phyloP scores from a whole-genome alignment of 202 grass and related monocot genomes.

The Zizania palustris region DNA sequence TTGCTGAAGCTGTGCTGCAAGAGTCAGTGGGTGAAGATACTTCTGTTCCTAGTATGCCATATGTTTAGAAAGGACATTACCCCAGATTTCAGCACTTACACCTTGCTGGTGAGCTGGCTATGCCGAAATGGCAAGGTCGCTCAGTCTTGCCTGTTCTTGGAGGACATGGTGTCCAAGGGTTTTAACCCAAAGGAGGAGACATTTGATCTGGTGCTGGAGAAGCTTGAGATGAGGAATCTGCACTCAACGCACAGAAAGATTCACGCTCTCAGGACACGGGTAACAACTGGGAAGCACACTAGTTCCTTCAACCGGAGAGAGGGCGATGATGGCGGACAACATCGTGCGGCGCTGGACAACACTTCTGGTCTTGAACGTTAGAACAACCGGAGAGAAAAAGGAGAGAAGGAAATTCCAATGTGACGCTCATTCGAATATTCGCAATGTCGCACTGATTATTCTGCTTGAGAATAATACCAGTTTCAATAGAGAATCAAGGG shows the following conservation, averaged over 20 bases:
- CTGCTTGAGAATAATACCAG: neutral
- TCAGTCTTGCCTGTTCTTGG: conserved; percentile 73
- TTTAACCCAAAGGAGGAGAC: conserved; percentile 66
- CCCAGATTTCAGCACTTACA: conserved; percentile 73
- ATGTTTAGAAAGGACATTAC: conserved; percentile 77
- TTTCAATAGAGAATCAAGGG: neutral
- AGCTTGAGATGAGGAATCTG: conserved; percentile 63
- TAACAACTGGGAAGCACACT: conserved; percentile 34
- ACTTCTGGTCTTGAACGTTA: conserved; percentile 6
- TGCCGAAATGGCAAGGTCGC: conserved; percentile 63
- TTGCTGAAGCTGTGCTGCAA: conserved; percentile 79
- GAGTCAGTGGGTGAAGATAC: conserved; percentile 63
- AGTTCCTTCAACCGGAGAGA: conserved; percentile 1
- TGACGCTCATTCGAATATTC: neutral
- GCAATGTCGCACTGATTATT: neutral
- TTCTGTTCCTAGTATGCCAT: conserved; percentile 67
- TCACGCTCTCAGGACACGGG: conserved; percentile 45
- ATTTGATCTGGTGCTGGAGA: conserved; percentile 58
- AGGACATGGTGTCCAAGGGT: conserved; percentile 72
- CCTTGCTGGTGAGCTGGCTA: conserved; percentile 61
- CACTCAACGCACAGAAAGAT: conserved; percentile 52
- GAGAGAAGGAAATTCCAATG: neutral
- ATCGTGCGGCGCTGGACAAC: neutral
- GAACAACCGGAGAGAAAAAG: neutral
- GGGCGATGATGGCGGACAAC: conserved; percentile 9